Evolutionary conservation across 164 flowering plant species (phyloP), one percentile per base, ranked within the genome.

Genomic region (Berberis vulgaris): DNA sequence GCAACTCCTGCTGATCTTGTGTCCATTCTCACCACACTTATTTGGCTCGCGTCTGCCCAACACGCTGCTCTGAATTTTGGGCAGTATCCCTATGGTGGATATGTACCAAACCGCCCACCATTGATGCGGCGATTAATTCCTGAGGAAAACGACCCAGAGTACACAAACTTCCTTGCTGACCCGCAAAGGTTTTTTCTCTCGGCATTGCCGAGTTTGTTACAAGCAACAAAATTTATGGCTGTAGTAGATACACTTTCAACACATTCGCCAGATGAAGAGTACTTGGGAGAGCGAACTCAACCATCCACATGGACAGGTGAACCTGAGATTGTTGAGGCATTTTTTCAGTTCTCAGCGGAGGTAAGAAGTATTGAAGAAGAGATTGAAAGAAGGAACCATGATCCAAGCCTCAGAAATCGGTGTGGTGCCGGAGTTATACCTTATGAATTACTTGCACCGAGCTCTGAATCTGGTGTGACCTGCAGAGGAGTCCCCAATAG

Each of bases 1-100:
- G 49, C 59, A 60, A 69, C 59, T 10, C 67, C 79, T 0, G 86
- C 79, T 2, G 80, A 80, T 67, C 84, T 94, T 4, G 65, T 72
- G 58, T 76, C 80, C 11, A 70, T 94, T 72, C 86, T 91, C 63
- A 88, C 96, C 63, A 91, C 88, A 69, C 60, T 94, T 76, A 85
- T 94, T 39, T 94, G 98, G 98, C 84, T 88, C 4, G 84, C 88
- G 0, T 94, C 98, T 0, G 97, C 98, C n/a, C 96, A 91, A 53
- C 97, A 94, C 43, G 98, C 98, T 0, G 95, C 98, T 2, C 84
- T 94, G 2, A 94, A 94, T 54, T 94, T 94, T 56, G 98, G 96
- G 8, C 98, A 94, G 73, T 94, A 94, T 74, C 96, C 98, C 0
- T 87, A 86, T 59, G 96, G 96, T 0, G 98, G 98, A 0, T 94